phyloP scores from a whole-genome alignment of 2,329 filamentous ascomycete genomes.

The Cladosporium cucumerinum region DNA sequence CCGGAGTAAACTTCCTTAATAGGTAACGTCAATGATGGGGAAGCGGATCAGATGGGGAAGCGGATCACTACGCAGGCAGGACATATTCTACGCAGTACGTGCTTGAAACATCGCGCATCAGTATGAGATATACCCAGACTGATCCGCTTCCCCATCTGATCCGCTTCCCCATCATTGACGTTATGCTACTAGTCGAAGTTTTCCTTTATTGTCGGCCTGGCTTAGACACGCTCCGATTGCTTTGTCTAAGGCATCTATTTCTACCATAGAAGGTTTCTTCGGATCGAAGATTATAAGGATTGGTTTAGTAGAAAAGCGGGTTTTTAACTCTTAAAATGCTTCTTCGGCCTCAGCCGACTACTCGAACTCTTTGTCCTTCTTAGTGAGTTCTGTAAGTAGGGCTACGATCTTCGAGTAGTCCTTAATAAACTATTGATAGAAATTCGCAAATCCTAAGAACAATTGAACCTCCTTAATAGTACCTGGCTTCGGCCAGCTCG shows the following conservation, averaged over 20 bases:
- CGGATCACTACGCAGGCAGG: too few relatives aligned
- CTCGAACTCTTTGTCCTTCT: neutral
- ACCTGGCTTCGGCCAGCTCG: slow-evolving; percentile 13
- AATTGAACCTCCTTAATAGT: neutral
- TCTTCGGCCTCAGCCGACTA: neutral
- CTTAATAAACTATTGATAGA: neutral
- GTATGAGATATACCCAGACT: too few relatives aligned
- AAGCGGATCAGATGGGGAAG: too few relatives aligned
- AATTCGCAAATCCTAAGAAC: neutral
- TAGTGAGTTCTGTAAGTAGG: slow-evolving; percentile 1
- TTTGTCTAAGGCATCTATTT: slow-evolving; percentile 15
- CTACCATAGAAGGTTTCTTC: neutral
- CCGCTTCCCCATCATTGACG: too few relatives aligned
- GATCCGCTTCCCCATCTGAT: too few relatives aligned
- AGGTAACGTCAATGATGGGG: too few relatives aligned
- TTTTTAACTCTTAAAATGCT: neutral
- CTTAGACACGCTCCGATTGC: slow-evolving; percentile 18
- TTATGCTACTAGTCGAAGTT: slow-evolving; percentile 19
- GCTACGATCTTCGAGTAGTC: slow-evolving; percentile 10
- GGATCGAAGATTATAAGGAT: neutral
- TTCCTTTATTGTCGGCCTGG: slow-evolving; percentile 10
- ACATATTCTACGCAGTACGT: too few relatives aligned
- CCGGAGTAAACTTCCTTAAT: slow-evolving; percentile 19
- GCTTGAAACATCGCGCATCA: too few relatives aligned
- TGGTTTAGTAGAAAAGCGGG: slow-evolving; percentile 13